Evolutionary conservation across 2,329 filamentous ascomycete species (phyloP), one percentile per base, ranked within the genome.

Genomic region (Aspergillus sp.): DNA sequence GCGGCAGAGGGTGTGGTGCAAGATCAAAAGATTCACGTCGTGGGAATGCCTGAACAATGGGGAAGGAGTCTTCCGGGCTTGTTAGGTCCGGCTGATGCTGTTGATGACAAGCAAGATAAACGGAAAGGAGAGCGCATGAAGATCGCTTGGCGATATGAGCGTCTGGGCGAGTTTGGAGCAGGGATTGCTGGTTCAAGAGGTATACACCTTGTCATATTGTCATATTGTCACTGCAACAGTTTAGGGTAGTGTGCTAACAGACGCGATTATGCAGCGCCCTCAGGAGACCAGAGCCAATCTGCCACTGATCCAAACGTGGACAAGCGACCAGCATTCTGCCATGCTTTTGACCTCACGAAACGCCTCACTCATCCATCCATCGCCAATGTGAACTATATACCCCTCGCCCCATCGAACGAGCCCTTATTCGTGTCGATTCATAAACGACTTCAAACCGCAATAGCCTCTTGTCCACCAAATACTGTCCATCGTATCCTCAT

Each of bases 111-210:
- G 58, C 69, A 71, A 8, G 73, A 71, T 44, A 71, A 70, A 69
- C 70, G 74, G 75, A 78, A 74, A 66, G 82, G 83, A 13, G 90
- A 94, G 64, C 93, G 89, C 76, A 98, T 99, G 95, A 98, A 96
- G 80, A 99, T 99, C 80, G 95, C 95, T 3, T 99, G 95, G 95
- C 85, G 95, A 75, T 99, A 99, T 78, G 93, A 98, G 76, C 85
- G 87, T 36, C 77, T 98, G 56, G 90, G 90, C 15, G 89, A 90
- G 65, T 88, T 88, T 68, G 87, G 87, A 44, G 83, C 82, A 61
- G 78, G 82, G 55, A 75, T 78, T 61, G 73, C 80, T 62, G 80
- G 80, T 62, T 80, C 78, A 70, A 84, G 86, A 88, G 87, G 89
- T 90, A 82, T 36, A 36, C 23, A 23, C 23, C 23, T 23, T 23